phyloP scores from a whole-genome alignment of 192 early-diverging fungal species.

The Entomortierella chlamydospora region DNA sequence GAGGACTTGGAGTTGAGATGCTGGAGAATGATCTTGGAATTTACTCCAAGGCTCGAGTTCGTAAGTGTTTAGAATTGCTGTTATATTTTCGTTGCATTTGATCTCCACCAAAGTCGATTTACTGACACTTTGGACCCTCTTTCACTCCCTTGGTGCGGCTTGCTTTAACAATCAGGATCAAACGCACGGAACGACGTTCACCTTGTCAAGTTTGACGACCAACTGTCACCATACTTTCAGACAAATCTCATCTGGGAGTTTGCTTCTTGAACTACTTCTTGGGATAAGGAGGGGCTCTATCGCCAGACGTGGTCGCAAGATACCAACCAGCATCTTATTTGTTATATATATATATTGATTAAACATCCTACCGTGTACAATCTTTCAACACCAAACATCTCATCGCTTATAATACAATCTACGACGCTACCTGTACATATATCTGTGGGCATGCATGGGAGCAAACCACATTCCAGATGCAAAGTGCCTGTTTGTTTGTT shows the following conservation, averaged over 20 bases:
- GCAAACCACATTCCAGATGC: too few relatives aligned
- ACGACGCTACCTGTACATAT: too few relatives aligned
- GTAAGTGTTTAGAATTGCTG: constrained; percentile 23
- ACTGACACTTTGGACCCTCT: too few relatives aligned
- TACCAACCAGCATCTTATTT: not conserved
- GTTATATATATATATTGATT: too few relatives aligned
- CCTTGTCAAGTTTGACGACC: constrained; percentile 38
- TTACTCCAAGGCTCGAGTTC: constrained; percentile 48
- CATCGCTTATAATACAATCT: too few relatives aligned
- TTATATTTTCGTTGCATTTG: not conserved
- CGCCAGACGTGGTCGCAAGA: not conserved
- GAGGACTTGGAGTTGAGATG: constrained; percentile 55
- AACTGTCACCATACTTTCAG: constrained; percentile 39
- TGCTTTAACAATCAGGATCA: constrained; percentile 17
- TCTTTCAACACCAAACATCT: too few relatives aligned
- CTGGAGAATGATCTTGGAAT: constrained; percentile 47
- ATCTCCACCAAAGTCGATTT: too few relatives aligned
- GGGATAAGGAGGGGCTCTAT: too few relatives aligned
- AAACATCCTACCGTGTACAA: too few relatives aligned
- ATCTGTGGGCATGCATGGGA: too few relatives aligned
- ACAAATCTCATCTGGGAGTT: constrained; percentile 54
- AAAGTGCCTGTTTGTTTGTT: too few relatives aligned
- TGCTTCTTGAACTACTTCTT: constrained; percentile 23
- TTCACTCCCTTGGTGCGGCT: too few relatives aligned
- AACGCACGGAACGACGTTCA: constrained; percentile 27